Evolutionary conservation across 2,329 filamentous ascomycete species (phyloP), one percentile per base, ranked within the genome.

Genomic region (Beauveria medogensis): DNA sequence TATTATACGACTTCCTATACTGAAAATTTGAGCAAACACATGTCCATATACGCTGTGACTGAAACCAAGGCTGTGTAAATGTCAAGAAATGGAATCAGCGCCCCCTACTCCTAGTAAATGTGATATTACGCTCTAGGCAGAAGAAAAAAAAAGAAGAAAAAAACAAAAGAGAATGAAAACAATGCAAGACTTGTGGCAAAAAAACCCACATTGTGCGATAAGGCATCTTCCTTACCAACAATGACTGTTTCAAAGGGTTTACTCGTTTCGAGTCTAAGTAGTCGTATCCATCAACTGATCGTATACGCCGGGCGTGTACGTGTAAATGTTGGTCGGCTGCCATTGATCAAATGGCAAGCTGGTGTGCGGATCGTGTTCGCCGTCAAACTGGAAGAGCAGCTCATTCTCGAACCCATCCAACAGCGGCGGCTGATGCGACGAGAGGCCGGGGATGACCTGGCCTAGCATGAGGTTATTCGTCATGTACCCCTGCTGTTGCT

Each of bases 351-450:
- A 43, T 12, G 55, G 46, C 46, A 47, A 20, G 22, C 20, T 37
- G 26, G 53, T 46, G 48, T 53, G 37, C 10, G 40, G n/a, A 26
- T 44, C 57, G 20, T 50, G 46, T 37, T 47, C 67, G 2, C 77
- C 78, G 44, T 77, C 70, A 26, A 79, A 72, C 59, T 77, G 77
- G 52, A 72, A 73, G 63, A 77, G 75, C 56, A 81, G 65, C 66
- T 80, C 79, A 9, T 68, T 71, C 63, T 79, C 75, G 62, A 76
- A 81, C 2, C 78, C 78, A 60, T 81, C 79, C 48, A 74, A 74
- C 8, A 70, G 66, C 37, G 22, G 51, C 3, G 40, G 24, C 37
- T 44, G 51, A 22, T 60, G 55, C 34, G 47, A 46, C 12, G 40
- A 43, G 28, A 59, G 26, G 18, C 46, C 46, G 3, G 55, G 24